Percentiles rank a stretch among this genome's conserved stretches.
Evolutionary conservation across 1,284 basidiomycete species (phyloP).

Genomic region (Grifola frondosa): DNA sequence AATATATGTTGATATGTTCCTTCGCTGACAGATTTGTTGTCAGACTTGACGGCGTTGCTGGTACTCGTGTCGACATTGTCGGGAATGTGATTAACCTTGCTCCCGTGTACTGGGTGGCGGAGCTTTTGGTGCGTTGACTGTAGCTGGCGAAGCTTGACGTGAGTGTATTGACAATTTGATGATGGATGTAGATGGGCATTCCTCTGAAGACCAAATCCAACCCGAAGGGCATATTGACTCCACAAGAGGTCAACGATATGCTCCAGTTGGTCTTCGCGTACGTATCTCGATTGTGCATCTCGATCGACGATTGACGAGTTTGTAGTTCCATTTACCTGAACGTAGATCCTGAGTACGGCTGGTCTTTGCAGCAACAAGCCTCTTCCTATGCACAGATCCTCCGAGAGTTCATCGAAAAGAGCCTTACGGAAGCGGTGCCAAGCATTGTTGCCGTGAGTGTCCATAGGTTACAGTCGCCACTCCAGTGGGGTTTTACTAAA

Average conservation of each 20-base stretch:
- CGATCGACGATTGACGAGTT: not conserved
- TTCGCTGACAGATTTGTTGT: not conserved
- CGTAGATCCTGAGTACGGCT: conserved; percentile 53
- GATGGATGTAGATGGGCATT: conserved; percentile 47
- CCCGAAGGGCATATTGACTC: conserved; percentile 47
- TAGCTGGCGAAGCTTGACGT: not conserved
- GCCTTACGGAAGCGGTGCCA: conserved; percentile 32
- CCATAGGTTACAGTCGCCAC: not conserved
- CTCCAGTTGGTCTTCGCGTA: conserved; percentile 42
- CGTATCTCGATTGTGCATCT: conserved; percentile 9
- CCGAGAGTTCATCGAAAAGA: conserved; percentile 39
- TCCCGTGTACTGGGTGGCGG: conserved; percentile 65
- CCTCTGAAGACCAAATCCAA: conserved; percentile 56
- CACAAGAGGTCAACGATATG: conserved; percentile 47
- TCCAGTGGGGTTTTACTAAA: conserved; percentile 10
- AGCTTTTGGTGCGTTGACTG: conserved; percentile 51
- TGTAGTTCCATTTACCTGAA: conserved; percentile 65
- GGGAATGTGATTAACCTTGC: conserved; percentile 69
- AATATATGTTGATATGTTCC: not conserved
- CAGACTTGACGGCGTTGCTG: conserved; percentile 33
- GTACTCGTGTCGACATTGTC: conserved; percentile 62
- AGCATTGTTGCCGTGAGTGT: conserved; percentile 18
- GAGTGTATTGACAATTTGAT: not conserved
- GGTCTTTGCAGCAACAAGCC: conserved; percentile 53
- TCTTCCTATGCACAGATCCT: conserved; percentile 42